Evolutionary conservation across 331 rosid genomes (phyloP), one percentile per base, ranked within the genome.

Genomic region (Quercus phellos): DNA sequence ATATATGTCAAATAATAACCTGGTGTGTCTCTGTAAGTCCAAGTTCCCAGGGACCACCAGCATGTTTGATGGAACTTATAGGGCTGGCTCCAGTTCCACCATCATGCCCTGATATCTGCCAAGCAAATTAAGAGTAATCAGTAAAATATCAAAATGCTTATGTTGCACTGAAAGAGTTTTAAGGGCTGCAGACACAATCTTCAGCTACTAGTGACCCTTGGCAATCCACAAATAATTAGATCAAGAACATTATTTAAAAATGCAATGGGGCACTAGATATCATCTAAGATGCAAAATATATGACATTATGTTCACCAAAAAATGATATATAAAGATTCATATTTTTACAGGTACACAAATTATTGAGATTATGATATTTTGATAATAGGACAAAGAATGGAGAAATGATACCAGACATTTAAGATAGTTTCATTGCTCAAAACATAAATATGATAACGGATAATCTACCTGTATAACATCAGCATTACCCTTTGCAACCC

Each of bases 61-160:
- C 99, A 87, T 94, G 99, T 87, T 94, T 94, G 78, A 94, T 94
- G 81, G 99, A 94, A 89, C 99, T 94, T 73, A 94, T 88, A 77
- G 99, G 99, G 89, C 99, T 94, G 46, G 99, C 99, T 77, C 99
- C 99, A 51, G 99, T 94, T 84, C 99, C 99, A 83, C 99, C 99
- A 84, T 94, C 99, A 86, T 94, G 99, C 67, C 99, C 99, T 61
- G 99, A 94, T 85, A 94, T 93, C 99, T 94, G 94, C 38, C 64
- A 72, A 64, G 78, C 21, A 71, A 78, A 76, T 64, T 54, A 74
- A 29, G 72, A 29, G 72, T 34, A 51, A 55, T 56, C 73, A 8
- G 55, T 66, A 58, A n/a, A 50, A 43, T 22, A 22, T 22, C 53
- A 73, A 50, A 63, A 75, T 55, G 51, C 17, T 26, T 4, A 64